These are phyloP conservation scores for Chlorella sorokiniana DNA, from an alignment of 139 green algal species.

Conservation along the genomic window DNA sequence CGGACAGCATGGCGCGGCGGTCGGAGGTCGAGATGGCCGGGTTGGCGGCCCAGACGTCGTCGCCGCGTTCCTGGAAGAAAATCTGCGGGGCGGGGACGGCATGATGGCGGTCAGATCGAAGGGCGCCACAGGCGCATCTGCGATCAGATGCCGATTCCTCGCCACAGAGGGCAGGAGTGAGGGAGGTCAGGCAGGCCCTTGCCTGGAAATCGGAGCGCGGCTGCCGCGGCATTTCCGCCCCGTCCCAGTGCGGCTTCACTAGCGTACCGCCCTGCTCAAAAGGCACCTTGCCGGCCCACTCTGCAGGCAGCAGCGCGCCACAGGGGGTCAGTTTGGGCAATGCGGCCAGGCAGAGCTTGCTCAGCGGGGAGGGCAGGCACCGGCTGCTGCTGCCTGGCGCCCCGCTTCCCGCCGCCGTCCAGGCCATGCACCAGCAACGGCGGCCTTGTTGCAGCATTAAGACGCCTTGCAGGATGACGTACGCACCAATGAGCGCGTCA, in stretches of 20 bases:
- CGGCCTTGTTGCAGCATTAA: neutral
- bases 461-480: neutral
- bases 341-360: neutral
- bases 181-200: neutral
- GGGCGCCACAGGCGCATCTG: no score
- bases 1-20: conserved; percentile 5
- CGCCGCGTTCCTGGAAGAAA: conserved; percentile 11
- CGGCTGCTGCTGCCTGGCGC: neutral
- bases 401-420: neutral
- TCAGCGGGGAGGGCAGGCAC: neutral
- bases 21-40: conserved; percentile 12
- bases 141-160: no score
- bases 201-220: conserved; percentile 30
- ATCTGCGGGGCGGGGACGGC: neutral
- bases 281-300: conserved; percentile 35
- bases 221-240: conserved; percentile 1
- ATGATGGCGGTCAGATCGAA: neutral
- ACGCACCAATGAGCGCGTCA: conserved; percentile 19
- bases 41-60: conserved; percentile 37
- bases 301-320: neutral
- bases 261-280: conserved; percentile 26
- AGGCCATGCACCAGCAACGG: no score
- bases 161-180: neutral
- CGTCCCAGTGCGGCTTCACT: conserved; percentile 20
- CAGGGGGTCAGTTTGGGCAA: no score